Evolutionary conservation across 2,329 filamentous ascomycete genomes (phyloP).

Genomic region (Botrytis fragariae): DNA sequence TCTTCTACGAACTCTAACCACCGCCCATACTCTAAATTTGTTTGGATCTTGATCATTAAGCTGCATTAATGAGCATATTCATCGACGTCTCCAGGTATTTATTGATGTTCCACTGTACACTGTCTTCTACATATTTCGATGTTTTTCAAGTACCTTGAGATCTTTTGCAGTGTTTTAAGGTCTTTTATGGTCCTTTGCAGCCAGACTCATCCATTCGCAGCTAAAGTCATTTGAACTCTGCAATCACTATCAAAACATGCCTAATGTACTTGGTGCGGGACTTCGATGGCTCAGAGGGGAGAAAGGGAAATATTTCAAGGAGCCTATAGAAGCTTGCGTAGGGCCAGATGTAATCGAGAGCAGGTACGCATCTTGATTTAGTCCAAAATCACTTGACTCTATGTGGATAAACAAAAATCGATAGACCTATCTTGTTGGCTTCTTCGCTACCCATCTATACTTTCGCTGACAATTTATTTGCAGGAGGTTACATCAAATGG

Average conservation of each 20-base stretch:
- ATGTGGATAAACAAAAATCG: not conserved
- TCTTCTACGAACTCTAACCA: not conserved
- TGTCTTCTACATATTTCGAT: not conserved
- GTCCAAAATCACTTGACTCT: not conserved
- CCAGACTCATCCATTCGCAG: not conserved
- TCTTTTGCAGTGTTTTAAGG: accelerated
- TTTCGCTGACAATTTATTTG: not conserved
- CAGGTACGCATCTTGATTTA: not conserved
- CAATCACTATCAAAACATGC: not conserved
- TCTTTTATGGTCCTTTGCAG: not conserved
- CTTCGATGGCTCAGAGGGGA: not conserved
- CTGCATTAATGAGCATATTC: not conserved
- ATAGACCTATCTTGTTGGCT: not conserved
- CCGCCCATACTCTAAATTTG: not conserved
- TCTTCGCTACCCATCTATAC: not conserved
- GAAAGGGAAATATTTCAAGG: not conserved
- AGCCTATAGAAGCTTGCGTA: too few species aligned
- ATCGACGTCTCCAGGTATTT: not conserved
- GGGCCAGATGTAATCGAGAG: not conserved
- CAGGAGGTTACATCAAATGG: not conserved
- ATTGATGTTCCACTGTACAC: not conserved
- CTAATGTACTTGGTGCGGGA: not conserved
- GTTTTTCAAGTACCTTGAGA: not conserved
- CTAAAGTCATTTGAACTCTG: not conserved
- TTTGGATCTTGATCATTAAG: not conserved